phyloP scores from a whole-genome alignment of 768 basidiomycete genomes.

The Crucibulum laeve region DNA sequence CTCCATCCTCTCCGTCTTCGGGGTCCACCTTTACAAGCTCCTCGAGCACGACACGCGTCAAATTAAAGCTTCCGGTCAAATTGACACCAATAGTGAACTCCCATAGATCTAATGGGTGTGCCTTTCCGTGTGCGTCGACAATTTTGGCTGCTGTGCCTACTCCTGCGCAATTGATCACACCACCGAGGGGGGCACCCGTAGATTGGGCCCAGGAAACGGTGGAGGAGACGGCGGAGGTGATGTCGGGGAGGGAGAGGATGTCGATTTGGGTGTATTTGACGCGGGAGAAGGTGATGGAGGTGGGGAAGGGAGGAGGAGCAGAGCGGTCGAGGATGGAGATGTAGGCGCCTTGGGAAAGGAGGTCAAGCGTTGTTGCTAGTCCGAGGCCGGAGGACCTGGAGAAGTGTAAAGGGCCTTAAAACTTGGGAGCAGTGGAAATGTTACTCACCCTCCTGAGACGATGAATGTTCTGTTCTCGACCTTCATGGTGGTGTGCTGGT shows the following conservation, averaged over 20 bases:
- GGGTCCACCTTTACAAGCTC: conserved; percentile 43
- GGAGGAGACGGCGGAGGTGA: conserved; percentile 31
- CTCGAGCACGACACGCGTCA: conserved; percentile 48
- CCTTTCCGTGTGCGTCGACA: conserved; percentile 38
- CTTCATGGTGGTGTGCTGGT: conserved; percentile 32
- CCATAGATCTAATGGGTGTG: conserved; percentile 49
- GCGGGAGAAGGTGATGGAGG: conserved; percentile 13
- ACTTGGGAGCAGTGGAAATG: background rate
- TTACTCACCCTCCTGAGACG: conserved; percentile 50
- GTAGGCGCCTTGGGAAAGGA: conserved; percentile 38
- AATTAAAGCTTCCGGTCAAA: conserved; percentile 54
- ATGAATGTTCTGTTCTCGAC: conserved; percentile 49
- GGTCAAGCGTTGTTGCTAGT: conserved; percentile 42
- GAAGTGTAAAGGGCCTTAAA: background rate
- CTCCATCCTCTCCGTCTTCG: conserved; percentile 43
- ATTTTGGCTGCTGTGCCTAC: conserved; percentile 42
- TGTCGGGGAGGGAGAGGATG: conserved; percentile 30
- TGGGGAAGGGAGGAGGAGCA: conserved; percentile 23
- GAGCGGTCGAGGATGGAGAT: conserved; percentile 50
- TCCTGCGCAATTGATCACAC: conserved; percentile 58
- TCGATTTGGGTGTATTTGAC: conserved; percentile 38
- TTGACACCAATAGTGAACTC: conserved; percentile 49
- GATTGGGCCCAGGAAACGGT: conserved; percentile 35
- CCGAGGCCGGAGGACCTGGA: conserved; percentile 54
- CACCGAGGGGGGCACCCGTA: conserved; percentile 45